Evolutionary conservation across 2,329 filamentous ascomycete species (phyloP), one percentile per base, ranked within the genome.

Genomic region (Fusarium sublunatum): DNA sequence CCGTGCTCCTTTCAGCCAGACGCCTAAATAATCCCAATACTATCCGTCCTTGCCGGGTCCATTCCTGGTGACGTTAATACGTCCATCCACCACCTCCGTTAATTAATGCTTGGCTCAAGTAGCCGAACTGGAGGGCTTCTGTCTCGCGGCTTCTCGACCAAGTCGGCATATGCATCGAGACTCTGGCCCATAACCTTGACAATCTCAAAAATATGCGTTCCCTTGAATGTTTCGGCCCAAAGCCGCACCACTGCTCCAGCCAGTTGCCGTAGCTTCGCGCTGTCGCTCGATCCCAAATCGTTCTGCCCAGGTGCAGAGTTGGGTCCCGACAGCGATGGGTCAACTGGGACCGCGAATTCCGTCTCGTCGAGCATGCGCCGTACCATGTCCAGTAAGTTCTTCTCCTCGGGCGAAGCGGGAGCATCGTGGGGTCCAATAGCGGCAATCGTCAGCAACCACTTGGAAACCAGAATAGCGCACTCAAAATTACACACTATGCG

Each of bases 181-280:
- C 83, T 84, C 13, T 78, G 77, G 0, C 84, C 85, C 78, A 88
- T 86, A 4, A 84, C 81, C 67, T 82, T 82, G 38, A 87, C 81
- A 57, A 87, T 80, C 54, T 87, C 85, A 65, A 87, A 88, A 7
- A 87, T 83, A 65, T 88, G 85, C 10, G 81, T 81, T 10, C 85
- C 86, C 60, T 86, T 86, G 71, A 88, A 88, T 1, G 84, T 83
- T 70, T 87, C 85, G 0, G 85, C 84, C 85, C 85, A 88, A 2
- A 88, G 77, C 31, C 84, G 78, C 29, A 87, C 81, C 25, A 88
- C 85, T 0, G 85, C 85, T 12, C 80, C 81, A 0, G 85, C 84
- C 6, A 88, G 76, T 66, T 86, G 83, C 13, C 83, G 78, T 44
- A 88, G 72, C 68, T 83, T 84, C 15, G 78, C 76, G 35, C 79